Base-by-base conservation (phyloP, 1,284 basidiomycete species). In the Ganoderma sinense region DNA sequence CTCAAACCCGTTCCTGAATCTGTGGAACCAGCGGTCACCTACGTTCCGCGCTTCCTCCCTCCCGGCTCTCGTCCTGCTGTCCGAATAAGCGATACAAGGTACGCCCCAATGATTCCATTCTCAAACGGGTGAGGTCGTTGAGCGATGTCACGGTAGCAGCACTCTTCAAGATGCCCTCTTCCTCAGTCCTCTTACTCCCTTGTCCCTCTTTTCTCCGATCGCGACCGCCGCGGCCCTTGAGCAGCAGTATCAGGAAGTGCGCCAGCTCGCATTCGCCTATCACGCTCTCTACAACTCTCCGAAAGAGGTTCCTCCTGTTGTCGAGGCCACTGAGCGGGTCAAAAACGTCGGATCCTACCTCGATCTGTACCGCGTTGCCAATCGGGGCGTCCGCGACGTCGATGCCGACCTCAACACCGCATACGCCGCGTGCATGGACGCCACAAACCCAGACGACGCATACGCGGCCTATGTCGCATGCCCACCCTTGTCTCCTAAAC, bases 311-410 rank as follows among this genome's bases (percentile, higher is more conserved):
- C 76, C 78, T 0, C 76, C 78, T 1, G 61, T 77, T 33, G 75
- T 72, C 1, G 74, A 77, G 56, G 67, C 75, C 3, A 68, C 68
- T 40, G 65, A 72, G 29, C 67, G 73, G 55, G 74, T 73, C 23
- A 67, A 75, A 13, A 67, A 67, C 55, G 69, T 78, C 60, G 73
- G 73, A 13, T 75, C 76, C 6, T 80, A 75, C 74, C 77, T 78
- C 29, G 79, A 80, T 66, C 70, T 78, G 13, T 80, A 80, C 73
- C 77, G 75, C 68, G 65, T 74, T 41, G 71, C 71, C 16, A 53
- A 48, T 18, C 39, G 41, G 31, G 26, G 62, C 58, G 62, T 60
- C 5, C 64, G 62, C 20, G 56, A 59, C 11, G 20, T 31, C 0
- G 56, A 59, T 36, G 20, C 56, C 62, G 20, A 56, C 51, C 31